Evolutionary conservation across 345 rosid genomes (phyloP).

Genomic region (Theobroma cacao): DNA sequence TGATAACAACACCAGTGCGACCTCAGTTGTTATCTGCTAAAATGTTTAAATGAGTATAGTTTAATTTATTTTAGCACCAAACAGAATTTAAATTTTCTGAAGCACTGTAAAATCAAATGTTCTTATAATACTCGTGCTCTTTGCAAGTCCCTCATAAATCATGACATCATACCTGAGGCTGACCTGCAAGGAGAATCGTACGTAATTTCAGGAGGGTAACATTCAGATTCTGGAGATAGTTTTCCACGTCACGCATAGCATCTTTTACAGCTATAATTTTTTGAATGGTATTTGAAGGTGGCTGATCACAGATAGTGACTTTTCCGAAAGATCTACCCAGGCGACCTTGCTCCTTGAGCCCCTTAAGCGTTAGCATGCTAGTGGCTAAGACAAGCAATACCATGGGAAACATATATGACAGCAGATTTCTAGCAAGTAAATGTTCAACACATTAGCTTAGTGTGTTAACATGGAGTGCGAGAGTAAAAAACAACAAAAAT

Average conservation of each 20-base stretch:
- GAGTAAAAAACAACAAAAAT: neutral
- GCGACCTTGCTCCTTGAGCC: constrained; percentile 91
- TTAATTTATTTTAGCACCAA: neutral
- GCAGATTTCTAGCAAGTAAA: constrained; percentile 57
- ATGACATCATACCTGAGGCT: constrained; percentile 76
- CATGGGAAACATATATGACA: constrained; percentile 64
- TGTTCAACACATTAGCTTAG: constrained; percentile 3
- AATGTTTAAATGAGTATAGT: constrained; percentile 3
- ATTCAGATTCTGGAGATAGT: constrained; percentile 79
- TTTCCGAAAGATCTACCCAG: constrained; percentile 85
- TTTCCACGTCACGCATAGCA: constrained; percentile 87
- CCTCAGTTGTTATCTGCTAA: constrained; percentile 76
- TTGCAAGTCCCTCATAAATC: neutral
- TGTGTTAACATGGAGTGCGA: neutral
- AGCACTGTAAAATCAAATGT: constrained; percentile 3
- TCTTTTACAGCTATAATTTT: constrained; percentile 90
- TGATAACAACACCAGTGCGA: constrained; percentile 62
- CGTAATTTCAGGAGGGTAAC: constrained; percentile 77
- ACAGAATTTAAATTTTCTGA: neutral
- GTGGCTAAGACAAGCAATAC: constrained; percentile 60
- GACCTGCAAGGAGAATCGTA: constrained; percentile 76
- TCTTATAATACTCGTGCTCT: neutral
- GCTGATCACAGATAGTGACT: constrained; percentile 85
- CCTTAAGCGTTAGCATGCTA: constrained; percentile 80
- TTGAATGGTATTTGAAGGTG: constrained; percentile 94